A percentile compares a stretch with the other conserved stretches of the same genome.
These are phyloP conservation scores for Eragrostis curvula DNA, from an alignment of 176 grass and related monocot species.

Conservation along the genomic window DNA sequence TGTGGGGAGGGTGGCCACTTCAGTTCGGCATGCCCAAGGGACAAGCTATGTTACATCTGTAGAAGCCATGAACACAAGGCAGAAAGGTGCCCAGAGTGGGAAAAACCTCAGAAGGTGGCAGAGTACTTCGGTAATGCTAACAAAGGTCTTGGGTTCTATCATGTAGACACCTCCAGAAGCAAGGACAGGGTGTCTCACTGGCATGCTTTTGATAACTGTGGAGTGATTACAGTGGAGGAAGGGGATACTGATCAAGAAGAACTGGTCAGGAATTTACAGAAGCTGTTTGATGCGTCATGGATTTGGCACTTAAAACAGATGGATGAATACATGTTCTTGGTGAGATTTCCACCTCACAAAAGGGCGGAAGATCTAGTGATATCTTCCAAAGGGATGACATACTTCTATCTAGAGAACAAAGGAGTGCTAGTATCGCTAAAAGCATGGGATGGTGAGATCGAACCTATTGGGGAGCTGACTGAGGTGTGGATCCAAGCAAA, in stretches of 20 bases:
- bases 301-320: not conserved
- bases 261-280: not conserved
- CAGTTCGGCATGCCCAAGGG: too few relatives aligned
- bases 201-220: not conserved
- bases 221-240: not conserved
- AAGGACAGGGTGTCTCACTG: too few relatives aligned
- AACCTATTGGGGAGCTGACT: not conserved
- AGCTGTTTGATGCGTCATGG: not conserved
- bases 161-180: too few relatives aligned
- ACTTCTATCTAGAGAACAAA: not conserved
- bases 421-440: not conserved
- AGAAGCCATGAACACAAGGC: too few relatives aligned
- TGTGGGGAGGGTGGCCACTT: too few relatives aligned
- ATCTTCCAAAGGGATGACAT: not conserved
- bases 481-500: not conserved
- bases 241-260: not conserved
- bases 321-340: not conserved
- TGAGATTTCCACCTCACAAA: not conserved
- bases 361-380: not conserved
- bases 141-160: too few relatives aligned
- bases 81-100: too few relatives aligned
- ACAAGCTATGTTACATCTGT: too few relatives aligned
- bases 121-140: too few relatives aligned
- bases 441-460: not conserved
- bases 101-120: too few relatives aligned